Conservation (phyloP, 1,284 basidiomycete species). For the Sporisorium graminicola region DNA sequence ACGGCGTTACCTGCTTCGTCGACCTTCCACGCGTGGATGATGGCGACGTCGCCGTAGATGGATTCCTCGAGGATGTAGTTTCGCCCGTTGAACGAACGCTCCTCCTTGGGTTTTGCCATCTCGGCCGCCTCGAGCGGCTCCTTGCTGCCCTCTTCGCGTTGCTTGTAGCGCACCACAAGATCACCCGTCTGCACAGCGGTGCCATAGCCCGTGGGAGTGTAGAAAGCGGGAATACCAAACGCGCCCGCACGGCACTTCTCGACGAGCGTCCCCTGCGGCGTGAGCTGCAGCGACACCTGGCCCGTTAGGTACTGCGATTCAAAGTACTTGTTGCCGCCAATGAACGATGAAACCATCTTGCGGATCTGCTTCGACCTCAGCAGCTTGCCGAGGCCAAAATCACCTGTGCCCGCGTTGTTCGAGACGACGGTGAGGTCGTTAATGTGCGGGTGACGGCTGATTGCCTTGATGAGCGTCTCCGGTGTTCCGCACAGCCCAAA, state of each 20-base stretch:
- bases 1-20: conserved; percentile 77
- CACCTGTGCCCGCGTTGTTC: conserved; percentile 68
- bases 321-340: conserved; percentile 68
- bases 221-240: conserved; percentile 95
- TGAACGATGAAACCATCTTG: conserved; percentile 66
- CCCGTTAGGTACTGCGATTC: conserved; percentile 64
- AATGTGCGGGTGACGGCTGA: conserved; percentile 51
- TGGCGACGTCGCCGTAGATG: conserved; percentile 87
- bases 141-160: conserved; percentile 35
- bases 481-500: conserved; percentile 69
- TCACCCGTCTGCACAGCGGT: conserved; percentile 71
- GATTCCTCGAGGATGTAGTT: conserved; percentile 88
- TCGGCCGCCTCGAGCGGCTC: conserved; percentile 62
- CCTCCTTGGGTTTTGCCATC: conserved; percentile 76
- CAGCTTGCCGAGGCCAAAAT: conserved; percentile 63
- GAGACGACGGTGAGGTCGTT: conserved; percentile 63
- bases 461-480: conserved; percentile 65
- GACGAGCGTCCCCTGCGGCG: conserved; percentile 77
- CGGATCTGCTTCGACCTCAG: conserved; percentile 56
- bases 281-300: conserved; percentile 62
- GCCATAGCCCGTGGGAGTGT: conserved; percentile 84
- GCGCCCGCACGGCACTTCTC: conserved; percentile 92
- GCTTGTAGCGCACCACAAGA: conserved; percentile 69
- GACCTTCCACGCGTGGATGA: conserved; percentile 93
- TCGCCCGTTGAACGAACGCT: conserved; percentile 82